These are phyloP conservation scores for Beauveria pseudobassiana DNA, from an alignment of 2,329 filamentous ascomycete genomes.

Conservation along the genomic window DNA sequence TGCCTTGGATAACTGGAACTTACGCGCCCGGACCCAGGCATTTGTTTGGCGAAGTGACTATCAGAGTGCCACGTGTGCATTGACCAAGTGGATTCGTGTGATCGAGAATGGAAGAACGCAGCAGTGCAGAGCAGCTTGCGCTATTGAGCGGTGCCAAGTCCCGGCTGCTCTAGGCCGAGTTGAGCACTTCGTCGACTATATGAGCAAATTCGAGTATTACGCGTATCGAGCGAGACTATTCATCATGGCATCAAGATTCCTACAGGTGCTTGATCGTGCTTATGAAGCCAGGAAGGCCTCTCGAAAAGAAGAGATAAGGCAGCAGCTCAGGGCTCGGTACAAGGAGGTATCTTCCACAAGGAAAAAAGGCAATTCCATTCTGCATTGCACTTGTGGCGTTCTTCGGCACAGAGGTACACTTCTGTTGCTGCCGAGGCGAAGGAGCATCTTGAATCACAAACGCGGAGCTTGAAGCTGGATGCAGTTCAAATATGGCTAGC, in stretches of 20 bases:
- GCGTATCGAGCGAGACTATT: slow-evolving; percentile 6
- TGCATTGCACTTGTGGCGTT: background rate
- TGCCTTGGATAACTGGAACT: slow-evolving; percentile 5
- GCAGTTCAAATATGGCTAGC: slow-evolving; percentile 19
- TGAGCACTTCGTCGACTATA: background rate
- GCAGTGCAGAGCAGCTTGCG: background rate
- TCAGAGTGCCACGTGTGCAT: background rate
- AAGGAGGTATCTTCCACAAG: slow-evolving; percentile 6
- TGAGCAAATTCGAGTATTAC: background rate
- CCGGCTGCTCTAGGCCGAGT: background rate
- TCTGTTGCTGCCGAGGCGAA: background rate
- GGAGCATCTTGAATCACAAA: slow-evolving; percentile 8
- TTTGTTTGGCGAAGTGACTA: slow-evolving; percentile 9
- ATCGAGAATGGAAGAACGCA: background rate
- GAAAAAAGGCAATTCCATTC: slow-evolving; percentile 6
- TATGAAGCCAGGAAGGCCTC: background rate
- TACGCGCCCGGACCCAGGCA: slow-evolving; percentile 4
- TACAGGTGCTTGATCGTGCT: slow-evolving; percentile 4
- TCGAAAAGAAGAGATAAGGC: slow-evolving; percentile 8
- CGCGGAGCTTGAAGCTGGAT: background rate
- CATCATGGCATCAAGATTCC: slow-evolving; percentile 4
- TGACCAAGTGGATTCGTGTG: background rate
- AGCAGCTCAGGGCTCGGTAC: slow-evolving; percentile 7
- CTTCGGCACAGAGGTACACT: background rate
- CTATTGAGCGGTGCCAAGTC: background rate